Evolutionary conservation across 1,284 basidiomycete species (phyloP).

Genomic region (Cryptococcus sp.): DNA sequence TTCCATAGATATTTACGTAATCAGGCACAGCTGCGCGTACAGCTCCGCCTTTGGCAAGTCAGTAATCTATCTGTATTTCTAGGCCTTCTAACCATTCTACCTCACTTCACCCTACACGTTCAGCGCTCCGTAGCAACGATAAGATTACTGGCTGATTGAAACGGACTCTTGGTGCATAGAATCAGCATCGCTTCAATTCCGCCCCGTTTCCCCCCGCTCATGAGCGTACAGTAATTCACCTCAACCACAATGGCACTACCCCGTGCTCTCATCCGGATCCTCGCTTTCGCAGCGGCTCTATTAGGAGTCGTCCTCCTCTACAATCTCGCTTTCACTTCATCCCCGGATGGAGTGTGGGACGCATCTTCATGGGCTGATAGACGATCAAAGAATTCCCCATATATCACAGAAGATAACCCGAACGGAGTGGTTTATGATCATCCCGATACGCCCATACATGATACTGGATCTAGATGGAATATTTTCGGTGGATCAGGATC

Average conservation of each 20-base stretch:
- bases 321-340: conserved; percentile 3
- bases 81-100: too few species aligned
- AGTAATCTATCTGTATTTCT: too few species aligned
- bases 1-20: too few species aligned
- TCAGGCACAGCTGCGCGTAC: too few species aligned
- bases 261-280: conserved; percentile 8
- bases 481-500: neutral
- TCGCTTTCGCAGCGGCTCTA: conserved; percentile 2
- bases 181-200: too few species aligned
- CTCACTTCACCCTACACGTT: too few species aligned
- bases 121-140: too few species aligned
- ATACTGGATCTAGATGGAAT: neutral
- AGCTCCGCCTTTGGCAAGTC: too few species aligned
- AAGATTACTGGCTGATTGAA: too few species aligned
- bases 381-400: conserved; percentile 1
- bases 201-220: too few species aligned
- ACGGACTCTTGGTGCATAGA: too few species aligned
- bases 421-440: conserved; percentile 3
- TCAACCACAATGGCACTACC: conserved; percentile 6
- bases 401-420: conserved; percentile 8
- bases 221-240: too few species aligned
- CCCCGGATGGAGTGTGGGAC: conserved; percentile 28
- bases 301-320: conserved; percentile 7
- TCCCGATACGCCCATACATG: neutral
- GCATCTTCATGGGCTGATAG: conserved; percentile 26